Percentiles rank a stretch among this genome's conserved stretches.
These are phyloP conservation scores for Mycothermus thermophilus DNA, from an alignment of 495 filamentous ascomycete genomes.

Conservation along the genomic window DNA sequence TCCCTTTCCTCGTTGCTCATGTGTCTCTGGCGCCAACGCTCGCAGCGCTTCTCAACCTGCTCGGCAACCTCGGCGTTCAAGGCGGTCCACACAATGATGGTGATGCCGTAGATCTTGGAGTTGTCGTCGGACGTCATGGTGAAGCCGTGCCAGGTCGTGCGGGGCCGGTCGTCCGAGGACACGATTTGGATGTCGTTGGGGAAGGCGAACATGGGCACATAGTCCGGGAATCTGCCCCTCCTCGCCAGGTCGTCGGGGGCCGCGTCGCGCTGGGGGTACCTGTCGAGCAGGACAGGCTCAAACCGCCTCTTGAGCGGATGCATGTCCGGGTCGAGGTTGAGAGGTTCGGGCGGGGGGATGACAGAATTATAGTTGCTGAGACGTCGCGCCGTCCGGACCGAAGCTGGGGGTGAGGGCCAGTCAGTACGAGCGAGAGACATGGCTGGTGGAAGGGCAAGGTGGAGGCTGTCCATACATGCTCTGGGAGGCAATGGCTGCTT, in stretches of 20 bases:
- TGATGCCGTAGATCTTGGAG: conserved; percentile 81
- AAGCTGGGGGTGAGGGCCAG: conserved; percentile 42
- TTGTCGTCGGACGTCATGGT: conserved; percentile 92
- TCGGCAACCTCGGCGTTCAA: conserved; percentile 69
- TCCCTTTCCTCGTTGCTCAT: conserved; percentile 96
- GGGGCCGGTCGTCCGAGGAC: conserved; percentile 81
- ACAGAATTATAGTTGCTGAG: conserved; percentile 97
- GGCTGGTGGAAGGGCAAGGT: too few species aligned
- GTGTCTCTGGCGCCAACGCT: conserved; percentile 84
- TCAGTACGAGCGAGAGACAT: conserved; percentile 9
- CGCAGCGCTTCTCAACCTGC: conserved; percentile 79
- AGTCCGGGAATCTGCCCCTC: conserved; percentile 85
- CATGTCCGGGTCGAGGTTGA: conserved; percentile 82
- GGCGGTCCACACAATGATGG: conserved; percentile 85
- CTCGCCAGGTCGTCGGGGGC: conserved; percentile 61
- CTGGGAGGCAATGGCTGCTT: conserved; percentile 62
- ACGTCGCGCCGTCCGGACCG: conserved; percentile 73
- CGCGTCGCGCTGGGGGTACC: conserved; percentile 77
- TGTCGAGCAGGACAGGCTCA: conserved; percentile 84
- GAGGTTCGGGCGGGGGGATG: conserved; percentile 81
- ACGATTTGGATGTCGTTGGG: conserved; percentile 96
- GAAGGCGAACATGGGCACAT: conserved; percentile 98
- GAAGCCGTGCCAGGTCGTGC: conserved; percentile 96
- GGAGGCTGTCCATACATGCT: conserved; percentile 71
- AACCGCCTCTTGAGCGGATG: conserved; percentile 88